Conservation (phyloP, 2,329 filamentous ascomycete species). For the Cladophialophora immunda region DNA sequence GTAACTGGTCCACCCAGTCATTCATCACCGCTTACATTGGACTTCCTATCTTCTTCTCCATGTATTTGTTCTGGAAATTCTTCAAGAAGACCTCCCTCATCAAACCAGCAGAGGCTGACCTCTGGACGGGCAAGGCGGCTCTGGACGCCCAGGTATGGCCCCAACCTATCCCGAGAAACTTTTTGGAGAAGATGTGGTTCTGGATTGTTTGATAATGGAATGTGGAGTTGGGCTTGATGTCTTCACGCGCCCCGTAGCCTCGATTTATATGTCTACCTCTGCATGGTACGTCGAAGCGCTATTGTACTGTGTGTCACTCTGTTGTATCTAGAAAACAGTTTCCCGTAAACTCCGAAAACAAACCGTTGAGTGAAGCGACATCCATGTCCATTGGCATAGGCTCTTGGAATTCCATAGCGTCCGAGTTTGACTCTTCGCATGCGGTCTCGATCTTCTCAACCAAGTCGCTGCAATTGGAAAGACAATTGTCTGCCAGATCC, state of each 20-base stretch:
- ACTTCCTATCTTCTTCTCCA: conserved; percentile 50
- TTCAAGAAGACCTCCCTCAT: conserved; percentile 54
- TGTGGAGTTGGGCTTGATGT: no score
- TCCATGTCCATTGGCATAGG: conserved; percentile 23
- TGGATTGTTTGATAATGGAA: not conserved
- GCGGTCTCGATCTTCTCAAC: conserved; percentile 52
- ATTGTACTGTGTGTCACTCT: conserved; percentile 3
- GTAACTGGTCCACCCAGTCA: conserved; percentile 46
- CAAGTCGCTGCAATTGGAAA: conserved; percentile 58
- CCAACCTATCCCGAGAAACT: not conserved
- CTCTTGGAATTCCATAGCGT: conserved; percentile 14
- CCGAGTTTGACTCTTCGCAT: conserved; percentile 15
- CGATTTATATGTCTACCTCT: no score
- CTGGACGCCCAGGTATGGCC: conserved; percentile 40
- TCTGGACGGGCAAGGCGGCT: conserved; percentile 49
- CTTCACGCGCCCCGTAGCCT: no score
- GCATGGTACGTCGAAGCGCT: no score
- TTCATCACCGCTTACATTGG: conserved; percentile 62
- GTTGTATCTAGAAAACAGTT: conserved; percentile 17
- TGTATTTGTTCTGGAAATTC: conserved; percentile 41
- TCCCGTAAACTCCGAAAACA: conserved; percentile 13
- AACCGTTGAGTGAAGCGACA: conserved; percentile 9
- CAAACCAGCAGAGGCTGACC: conserved; percentile 56
- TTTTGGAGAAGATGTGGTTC: conserved; percentile 14
- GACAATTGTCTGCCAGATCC: conserved; percentile 62